Evolutionary conservation across 1,284 basidiomycete species (phyloP).

Genomic region (Austropuccinia psidii): DNA sequence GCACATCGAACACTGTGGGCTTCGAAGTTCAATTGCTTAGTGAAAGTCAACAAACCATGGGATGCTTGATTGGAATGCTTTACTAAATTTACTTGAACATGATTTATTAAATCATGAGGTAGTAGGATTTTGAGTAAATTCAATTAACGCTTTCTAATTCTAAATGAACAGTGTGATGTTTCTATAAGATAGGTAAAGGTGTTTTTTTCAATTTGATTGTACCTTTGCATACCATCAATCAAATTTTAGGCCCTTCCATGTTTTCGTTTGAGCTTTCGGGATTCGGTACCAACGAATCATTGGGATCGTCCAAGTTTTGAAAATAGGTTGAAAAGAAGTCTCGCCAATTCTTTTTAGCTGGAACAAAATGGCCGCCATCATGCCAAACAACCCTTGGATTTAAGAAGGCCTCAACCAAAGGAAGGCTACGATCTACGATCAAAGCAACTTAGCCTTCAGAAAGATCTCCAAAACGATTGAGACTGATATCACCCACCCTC

Average conservation of each 20-base stretch:
- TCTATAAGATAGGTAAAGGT: no score
- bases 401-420: not conserved
- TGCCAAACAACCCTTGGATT: slow-evolving; percentile 23
- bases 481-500: not conserved
- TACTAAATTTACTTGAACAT: no score
- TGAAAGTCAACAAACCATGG: no score
- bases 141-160: no score
- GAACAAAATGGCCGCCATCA: slow-evolving; percentile 32
- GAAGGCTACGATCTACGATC: slow-evolving; percentile 12
- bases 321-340: slow-evolving; percentile 29
- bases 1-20: no score
- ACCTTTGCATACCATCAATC: not conserved
- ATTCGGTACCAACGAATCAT: slow-evolving; percentile 17
- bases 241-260: not conserved
- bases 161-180: no score
- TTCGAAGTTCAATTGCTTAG: no score
- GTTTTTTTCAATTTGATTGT: no score
- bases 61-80: no score
- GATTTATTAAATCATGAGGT: no score
- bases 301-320: not conserved
- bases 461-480: not conserved
- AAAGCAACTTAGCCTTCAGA: not conserved
- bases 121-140: no score
- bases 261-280: not conserved
- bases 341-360: slow-evolving; percentile 25